Conservation (phyloP, 345 rosid species). For the Pistacia vera region DNA sequence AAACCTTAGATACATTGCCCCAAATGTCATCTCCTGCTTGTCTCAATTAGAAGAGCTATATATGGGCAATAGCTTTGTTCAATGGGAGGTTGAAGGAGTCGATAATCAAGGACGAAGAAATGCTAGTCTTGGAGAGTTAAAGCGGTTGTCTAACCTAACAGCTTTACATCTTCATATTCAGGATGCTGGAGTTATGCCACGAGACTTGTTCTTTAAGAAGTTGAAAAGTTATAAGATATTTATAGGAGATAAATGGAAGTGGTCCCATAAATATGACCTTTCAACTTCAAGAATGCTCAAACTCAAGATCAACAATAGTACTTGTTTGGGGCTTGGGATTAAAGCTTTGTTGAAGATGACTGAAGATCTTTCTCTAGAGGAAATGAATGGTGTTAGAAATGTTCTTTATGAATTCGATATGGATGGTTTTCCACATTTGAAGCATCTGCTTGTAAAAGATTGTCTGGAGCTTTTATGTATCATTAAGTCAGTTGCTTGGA, state of each 20-base stretch:
- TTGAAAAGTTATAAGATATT: neutral
- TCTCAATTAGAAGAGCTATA: conserved; percentile 25
- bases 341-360: too few relatives aligned
- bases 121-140: conserved; percentile 29
- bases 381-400: too few relatives aligned
- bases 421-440: too few relatives aligned
- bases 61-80: conserved; percentile 12
- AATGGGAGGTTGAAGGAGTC: conserved; percentile 22
- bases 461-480: too few relatives aligned
- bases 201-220: neutral
- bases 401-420: too few relatives aligned
- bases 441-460: too few relatives aligned
- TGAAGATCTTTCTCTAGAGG: too few relatives aligned
- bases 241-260: neutral
- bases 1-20: conserved; percentile 18
- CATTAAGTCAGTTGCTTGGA: too few relatives aligned
- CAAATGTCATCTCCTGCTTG: conserved; percentile 21
- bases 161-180: neutral
- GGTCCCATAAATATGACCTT: neutral
- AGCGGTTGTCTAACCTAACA: conserved; percentile 10
- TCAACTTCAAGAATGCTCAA: neutral
- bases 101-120: neutral
- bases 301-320: too few relatives aligned
- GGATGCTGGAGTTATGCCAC: conserved; percentile 12
- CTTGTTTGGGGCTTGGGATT: too few relatives aligned